Evolutionary conservation across 495 filamentous ascomycete species (phyloP).

Genomic region (Podospora appendiculata): DNA sequence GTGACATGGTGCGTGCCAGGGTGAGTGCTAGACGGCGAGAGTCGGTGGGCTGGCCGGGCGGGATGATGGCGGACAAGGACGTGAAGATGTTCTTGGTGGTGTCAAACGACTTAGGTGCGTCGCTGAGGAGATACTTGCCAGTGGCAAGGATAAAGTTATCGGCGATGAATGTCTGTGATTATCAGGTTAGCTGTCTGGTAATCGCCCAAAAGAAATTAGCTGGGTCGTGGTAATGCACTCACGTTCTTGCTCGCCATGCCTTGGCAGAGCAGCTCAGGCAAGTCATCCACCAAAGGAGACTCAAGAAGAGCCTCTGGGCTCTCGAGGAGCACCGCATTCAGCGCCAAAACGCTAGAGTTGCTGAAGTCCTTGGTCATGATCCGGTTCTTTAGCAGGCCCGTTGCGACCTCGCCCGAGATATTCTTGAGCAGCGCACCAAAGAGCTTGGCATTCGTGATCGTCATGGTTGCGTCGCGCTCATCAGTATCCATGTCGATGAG

Average conservation of each 20-base stretch:
- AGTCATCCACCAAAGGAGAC: constrained; percentile 56
- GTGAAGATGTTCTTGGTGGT: constrained; percentile 71
- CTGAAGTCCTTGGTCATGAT: constrained; percentile 66
- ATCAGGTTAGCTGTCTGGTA: background rate
- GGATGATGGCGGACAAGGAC: constrained; percentile 62
- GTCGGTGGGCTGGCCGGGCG: constrained; percentile 68
- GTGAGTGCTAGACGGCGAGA: constrained; percentile 85
- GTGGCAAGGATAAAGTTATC: constrained; percentile 89
- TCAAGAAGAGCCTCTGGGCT: constrained; percentile 60
- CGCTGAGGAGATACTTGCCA: constrained; percentile 83
- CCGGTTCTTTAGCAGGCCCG: constrained; percentile 69
- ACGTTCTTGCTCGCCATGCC: constrained; percentile 72
- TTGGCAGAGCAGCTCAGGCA: constrained; percentile 67
- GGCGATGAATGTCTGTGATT: constrained; percentile 61
- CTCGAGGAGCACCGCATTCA: constrained; percentile 83
- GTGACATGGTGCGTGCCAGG: constrained; percentile 74
- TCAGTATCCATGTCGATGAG: constrained; percentile 81
- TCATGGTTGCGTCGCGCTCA: constrained; percentile 65
- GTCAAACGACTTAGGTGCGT: constrained; percentile 55
- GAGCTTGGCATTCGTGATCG: constrained; percentile 80
- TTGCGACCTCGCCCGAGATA: constrained; percentile 57
- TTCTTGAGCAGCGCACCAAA: constrained; percentile 85
- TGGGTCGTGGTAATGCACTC: constrained; percentile 14
- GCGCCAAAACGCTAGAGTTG: constrained; percentile 60
- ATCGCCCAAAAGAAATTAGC: background rate